These are phyloP conservation scores for Leccinum colubrinum DNA, from an alignment of 1,284 basidiomycete genomes.

Conservation along the genomic window DNA sequence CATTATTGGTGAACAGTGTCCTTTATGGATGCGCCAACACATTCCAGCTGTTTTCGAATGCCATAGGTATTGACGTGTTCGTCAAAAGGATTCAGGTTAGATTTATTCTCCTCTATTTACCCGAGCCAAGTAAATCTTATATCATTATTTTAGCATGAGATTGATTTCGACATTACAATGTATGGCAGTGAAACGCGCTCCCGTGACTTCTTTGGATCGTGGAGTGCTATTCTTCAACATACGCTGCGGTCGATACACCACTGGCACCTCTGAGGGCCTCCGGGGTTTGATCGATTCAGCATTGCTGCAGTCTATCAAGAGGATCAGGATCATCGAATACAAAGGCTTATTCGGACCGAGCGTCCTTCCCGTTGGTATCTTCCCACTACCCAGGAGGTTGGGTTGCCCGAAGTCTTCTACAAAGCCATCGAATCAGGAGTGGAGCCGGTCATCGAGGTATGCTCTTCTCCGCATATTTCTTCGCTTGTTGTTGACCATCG, in stretches of 20 bases:
- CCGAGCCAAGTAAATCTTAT: not conserved
- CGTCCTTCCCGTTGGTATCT: conserved; percentile 83
- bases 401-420: conserved; percentile 90
- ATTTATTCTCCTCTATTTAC: too few relatives aligned
- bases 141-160: conserved; percentile 54
- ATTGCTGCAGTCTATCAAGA: too few relatives aligned
- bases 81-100: too few relatives aligned
- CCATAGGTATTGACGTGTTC: conserved; percentile 20
- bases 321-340: conserved; percentile 55
- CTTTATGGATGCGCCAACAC: conserved; percentile 89
- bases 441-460: conserved; percentile 85
- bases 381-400: conserved; percentile 88
- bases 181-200: conserved; percentile 37
- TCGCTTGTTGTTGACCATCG: conserved; percentile 1
- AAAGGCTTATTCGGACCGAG: conserved; percentile 84
- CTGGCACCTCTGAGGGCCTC: too few relatives aligned
- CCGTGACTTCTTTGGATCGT: too few relatives aligned
- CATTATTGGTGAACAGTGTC: conserved; percentile 85
- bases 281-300: too few relatives aligned
- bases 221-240: conserved; percentile 44
- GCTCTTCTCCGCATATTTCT: conserved; percentile 6
- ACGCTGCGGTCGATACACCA: conserved; percentile 92
- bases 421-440: conserved; percentile 80
- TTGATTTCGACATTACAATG: conserved; percentile 65
- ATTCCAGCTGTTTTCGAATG: conserved; percentile 85